Evolutionary conservation across 2,329 filamentous ascomycete genomes (phyloP).

Genomic region (Coleophoma eucalyptorum): DNA sequence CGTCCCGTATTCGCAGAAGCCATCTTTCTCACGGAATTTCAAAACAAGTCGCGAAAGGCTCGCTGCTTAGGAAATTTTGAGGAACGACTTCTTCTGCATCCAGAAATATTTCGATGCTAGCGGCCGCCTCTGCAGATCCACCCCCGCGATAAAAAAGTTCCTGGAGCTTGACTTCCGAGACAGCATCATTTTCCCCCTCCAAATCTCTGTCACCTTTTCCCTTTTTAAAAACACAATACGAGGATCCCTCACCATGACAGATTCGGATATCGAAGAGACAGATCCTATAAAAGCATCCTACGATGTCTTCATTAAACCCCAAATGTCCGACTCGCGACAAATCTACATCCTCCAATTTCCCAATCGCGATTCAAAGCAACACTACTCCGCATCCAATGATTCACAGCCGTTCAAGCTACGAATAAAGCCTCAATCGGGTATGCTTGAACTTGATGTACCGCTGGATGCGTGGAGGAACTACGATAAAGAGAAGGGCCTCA

Average conservation of each 20-base stretch:
- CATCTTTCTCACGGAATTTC: slow-evolving; percentile 12
- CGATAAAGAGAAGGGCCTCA: slow-evolving; percentile 76
- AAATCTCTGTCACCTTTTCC: background rate
- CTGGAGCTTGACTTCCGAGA: too few relatives aligned
- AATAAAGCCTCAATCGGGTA: slow-evolving; percentile 75
- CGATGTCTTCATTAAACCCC: slow-evolving; percentile 80
- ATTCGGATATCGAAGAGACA: slow-evolving; percentile 32
- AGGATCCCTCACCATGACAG: background rate
- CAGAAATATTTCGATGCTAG: background rate
- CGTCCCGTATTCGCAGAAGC: slow-evolving; percentile 15
- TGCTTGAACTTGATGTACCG: slow-evolving; percentile 90
- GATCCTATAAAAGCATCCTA: slow-evolving; percentile 75
- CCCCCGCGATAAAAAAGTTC: background rate
- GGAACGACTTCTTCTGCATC: too few relatives aligned
- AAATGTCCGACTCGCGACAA: slow-evolving; percentile 56
- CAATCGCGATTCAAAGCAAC: slow-evolving; percentile 59
- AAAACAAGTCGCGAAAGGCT: too few relatives aligned
- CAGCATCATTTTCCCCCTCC: background rate
- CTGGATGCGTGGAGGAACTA: slow-evolving; percentile 68
- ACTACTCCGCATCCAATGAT: slow-evolving; percentile 52
- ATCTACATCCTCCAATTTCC: slow-evolving; percentile 88
- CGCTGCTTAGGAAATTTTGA: too few relatives aligned
- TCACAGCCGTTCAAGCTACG: slow-evolving; percentile 69
- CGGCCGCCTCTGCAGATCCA: background rate
- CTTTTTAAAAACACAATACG: too few relatives aligned